Conservation (phyloP, 2,329 filamentous ascomycete species). For the Venturia nashicola region DNA sequence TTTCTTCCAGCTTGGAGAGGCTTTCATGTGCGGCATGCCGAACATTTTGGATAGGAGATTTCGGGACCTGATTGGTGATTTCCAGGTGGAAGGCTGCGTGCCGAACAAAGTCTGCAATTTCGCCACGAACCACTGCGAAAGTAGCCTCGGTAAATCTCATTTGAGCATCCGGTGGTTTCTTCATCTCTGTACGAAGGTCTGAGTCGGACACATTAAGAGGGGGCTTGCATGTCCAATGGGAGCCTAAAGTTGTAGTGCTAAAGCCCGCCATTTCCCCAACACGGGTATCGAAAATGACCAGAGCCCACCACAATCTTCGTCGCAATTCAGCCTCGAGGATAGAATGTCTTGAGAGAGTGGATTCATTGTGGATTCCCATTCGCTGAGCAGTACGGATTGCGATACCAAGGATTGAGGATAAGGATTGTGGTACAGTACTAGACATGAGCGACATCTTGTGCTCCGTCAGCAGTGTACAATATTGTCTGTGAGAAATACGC, state of each 20-base stretch:
- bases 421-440: slow-evolving; percentile 46
- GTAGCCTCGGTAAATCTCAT: slow-evolving; percentile 37
- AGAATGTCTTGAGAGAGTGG: slow-evolving; percentile 36
- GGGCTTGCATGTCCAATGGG: slow-evolving; percentile 29
- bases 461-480: slow-evolving; percentile 17
- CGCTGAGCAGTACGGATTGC: slow-evolving; percentile 48
- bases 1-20: slow-evolving; percentile 28
- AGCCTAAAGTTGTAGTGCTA: background rate
- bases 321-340: slow-evolving; percentile 48
- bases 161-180: slow-evolving; percentile 27
- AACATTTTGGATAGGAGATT: slow-evolving; percentile 17
- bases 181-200: slow-evolving; percentile 31
- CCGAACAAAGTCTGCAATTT: slow-evolving; percentile 30
- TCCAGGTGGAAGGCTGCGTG: slow-evolving; percentile 31
- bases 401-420: slow-evolving; percentile 50
- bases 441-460: slow-evolving; percentile 43
- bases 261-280: slow-evolving; percentile 41
- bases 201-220: slow-evolving; percentile 44
- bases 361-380: slow-evolving; percentile 50
- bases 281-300: slow-evolving; percentile 45
- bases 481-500: slow-evolving; percentile 15
- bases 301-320: slow-evolving; percentile 49
- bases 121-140: slow-evolving; percentile 31
- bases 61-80: slow-evolving; percentile 31
- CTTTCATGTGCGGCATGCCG: slow-evolving; percentile 12